Evolutionary conservation across 495 filamentous ascomycete genomes (phyloP).

Genomic region (Trichoderma gamsii): DNA sequence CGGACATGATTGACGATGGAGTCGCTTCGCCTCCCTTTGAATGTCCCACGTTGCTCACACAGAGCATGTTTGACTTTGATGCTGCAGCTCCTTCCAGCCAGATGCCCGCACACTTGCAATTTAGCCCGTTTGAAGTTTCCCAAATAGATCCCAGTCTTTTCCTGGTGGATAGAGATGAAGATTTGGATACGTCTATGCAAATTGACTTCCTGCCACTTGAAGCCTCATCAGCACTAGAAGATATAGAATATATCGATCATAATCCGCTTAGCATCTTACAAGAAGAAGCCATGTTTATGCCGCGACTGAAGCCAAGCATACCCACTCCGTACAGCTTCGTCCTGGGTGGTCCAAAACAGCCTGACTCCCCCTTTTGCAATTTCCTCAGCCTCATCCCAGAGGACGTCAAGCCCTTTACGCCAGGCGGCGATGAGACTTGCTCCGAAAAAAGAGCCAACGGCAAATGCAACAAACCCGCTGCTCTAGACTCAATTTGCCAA

Average conservation of each 20-base stretch:
- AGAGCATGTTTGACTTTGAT: background rate
- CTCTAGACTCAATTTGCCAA: background rate
- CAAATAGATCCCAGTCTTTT: background rate
- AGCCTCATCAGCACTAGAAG: background rate
- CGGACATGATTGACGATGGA: background rate
- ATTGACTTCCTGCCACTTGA: background rate
- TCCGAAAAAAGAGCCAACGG: background rate
- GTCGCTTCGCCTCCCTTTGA: background rate
- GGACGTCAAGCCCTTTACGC: background rate
- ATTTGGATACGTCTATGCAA: background rate
- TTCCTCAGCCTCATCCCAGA: background rate
- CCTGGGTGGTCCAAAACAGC: background rate
- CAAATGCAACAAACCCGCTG: background rate
- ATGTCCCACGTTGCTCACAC: background rate
- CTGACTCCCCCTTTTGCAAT: background rate
- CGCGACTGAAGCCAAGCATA: background rate
- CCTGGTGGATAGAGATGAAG: background rate
- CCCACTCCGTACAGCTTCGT: background rate
- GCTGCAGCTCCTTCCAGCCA: background rate
- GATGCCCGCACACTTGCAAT: background rate
- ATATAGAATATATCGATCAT: background rate
- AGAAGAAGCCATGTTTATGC: background rate
- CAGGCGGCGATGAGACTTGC: background rate
- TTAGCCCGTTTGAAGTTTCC: background rate
- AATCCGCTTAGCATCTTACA: background rate